Evolutionary conservation across 768 basidiomycete genomes (phyloP), one percentile per base, ranked within the genome.

Genomic region (Postia placenta): DNA sequence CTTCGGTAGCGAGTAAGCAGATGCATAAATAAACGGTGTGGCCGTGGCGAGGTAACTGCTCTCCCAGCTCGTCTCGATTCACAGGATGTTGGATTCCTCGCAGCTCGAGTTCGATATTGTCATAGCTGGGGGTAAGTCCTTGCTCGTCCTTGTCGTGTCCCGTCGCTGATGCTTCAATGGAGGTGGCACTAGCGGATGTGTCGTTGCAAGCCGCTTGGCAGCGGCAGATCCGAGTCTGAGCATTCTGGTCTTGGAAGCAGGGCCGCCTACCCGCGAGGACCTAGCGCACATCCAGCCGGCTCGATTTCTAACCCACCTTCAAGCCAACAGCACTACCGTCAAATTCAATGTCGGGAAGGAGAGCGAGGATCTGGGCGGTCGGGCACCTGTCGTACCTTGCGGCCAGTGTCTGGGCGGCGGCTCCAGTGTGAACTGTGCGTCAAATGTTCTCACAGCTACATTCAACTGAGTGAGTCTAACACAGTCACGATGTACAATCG

Each of bases 201-300:
- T 85, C 11, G 61, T 71, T 12, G 82, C 78, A 6, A 71, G 75
- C 0, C 73, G 81, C 27, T 69, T 85, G 2, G 67, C 75, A 0
- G 69, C 67, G 0, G 76, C 79, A 0, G 73, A 80, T 38, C 74
- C 79, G 0, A 59, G 63, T 2, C 60, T 85, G 45, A 78, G 69
- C 56, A 80, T 85, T 39, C 74, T 85, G 11, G 58, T 83, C 35
- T 60, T 85, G 12, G 83, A 85, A 64, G 70, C 75, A 7, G 83
- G 83, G 2, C 69, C 71, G 6, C 71, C 76, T 51, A 75, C 75
- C 1, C 60, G 67, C 25, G 69, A 80, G 25, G 19, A 74, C 7
- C 67, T 62, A 11, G 50, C 52, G 1, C 78, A 83, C 55, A 60
- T 69, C 4, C 81, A 81, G 39, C 81, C 83, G 0, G 80, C 68